Conservation (phyloP, 371 early-diverging fungal species). For the Coemansia sp. region DNA sequence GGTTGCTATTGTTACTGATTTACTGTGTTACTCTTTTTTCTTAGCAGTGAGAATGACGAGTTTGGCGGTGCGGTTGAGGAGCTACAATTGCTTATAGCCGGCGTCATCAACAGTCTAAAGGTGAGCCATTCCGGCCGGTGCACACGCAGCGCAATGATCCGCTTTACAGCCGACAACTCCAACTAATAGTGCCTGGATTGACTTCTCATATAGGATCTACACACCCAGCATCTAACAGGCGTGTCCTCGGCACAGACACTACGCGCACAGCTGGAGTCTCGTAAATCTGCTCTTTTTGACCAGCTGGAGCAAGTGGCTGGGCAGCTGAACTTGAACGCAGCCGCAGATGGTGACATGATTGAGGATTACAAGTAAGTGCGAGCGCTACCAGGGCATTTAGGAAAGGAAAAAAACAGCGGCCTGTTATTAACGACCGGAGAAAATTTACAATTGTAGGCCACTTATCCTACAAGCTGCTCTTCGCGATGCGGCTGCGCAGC, state of each 20-base stretch:
- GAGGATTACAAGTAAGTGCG: constrained; percentile 13
- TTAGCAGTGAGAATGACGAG: background rate
- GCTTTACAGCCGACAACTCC: no score
- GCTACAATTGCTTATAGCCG: constrained; percentile 29
- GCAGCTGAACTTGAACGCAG: constrained; percentile 22
- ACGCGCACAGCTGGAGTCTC: background rate
- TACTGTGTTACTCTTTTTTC: background rate
- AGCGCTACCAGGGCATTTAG: no score
- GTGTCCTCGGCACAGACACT: constrained; percentile 1
- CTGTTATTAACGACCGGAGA: background rate
- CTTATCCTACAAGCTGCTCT: constrained; percentile 18
- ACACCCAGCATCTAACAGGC: constrained; percentile 24
- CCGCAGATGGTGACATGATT: background rate
- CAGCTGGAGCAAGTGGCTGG: constrained; percentile 27
- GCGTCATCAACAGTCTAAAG: constrained; percentile 28
- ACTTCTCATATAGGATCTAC: constrained; percentile 14
- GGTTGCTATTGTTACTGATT: no score
- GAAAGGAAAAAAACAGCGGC: background rate
- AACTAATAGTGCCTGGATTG: background rate
- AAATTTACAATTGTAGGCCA: constrained; percentile 6
- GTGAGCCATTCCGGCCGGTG: background rate
- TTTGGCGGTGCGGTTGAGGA: background rate
- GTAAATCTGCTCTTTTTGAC: constrained; percentile 8
- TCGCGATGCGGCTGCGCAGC: constrained; percentile 15
- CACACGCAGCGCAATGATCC: background rate